phyloP scores from a whole-genome alignment of 2,329 filamentous ascomycete species.

The Chrysoporthe deuterocubensis region DNA sequence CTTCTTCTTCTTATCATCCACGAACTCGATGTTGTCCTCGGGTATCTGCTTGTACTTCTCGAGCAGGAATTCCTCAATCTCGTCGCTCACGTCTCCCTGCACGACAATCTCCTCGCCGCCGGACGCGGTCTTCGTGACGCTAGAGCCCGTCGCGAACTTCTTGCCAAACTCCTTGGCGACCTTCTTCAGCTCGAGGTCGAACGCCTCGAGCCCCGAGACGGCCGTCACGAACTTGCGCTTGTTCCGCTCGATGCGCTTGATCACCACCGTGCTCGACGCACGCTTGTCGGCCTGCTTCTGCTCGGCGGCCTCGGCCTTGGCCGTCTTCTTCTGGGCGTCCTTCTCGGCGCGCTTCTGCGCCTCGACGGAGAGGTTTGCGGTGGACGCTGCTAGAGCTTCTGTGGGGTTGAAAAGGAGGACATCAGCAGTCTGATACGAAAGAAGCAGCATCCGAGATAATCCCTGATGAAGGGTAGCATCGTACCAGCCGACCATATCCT shows the following conservation, averaged over 20 bases:
- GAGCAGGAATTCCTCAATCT: conserved; percentile 87
- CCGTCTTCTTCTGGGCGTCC: conserved; percentile 95
- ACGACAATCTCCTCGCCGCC: conserved; percentile 97
- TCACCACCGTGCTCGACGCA: conserved; percentile 79
- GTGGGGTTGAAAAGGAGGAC: conserved; percentile 18
- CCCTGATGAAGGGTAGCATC: conserved; percentile 7
- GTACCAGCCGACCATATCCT: conserved; percentile 85
- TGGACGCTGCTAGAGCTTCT: conserved; percentile 83
- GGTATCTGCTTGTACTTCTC: conserved; percentile 91
- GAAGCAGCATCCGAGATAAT: conserved; percentile 4
- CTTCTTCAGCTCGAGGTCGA: conserved; percentile 93
- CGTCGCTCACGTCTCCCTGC: conserved; percentile 94
- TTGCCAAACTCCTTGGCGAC: conserved; percentile 93
- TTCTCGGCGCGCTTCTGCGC: conserved; percentile 95
- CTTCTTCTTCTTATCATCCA: conserved; percentile 98
- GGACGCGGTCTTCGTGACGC: conserved; percentile 84
- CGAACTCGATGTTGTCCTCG: conserved; percentile 90
- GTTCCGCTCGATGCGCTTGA: conserved; percentile 97
- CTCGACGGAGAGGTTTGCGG: conserved; percentile 83
- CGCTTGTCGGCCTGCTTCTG: conserved; percentile 82
- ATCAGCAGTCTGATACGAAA: conserved; percentile 23
- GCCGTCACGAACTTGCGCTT: conserved; percentile 97
- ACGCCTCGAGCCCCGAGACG: conserved; percentile 86
- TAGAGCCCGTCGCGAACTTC: conserved; percentile 95
- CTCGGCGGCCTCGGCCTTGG: conserved; percentile 88